Evolutionary conservation across 306 rosid genomes (phyloP).

Genomic region (Gastrolobium villosum): DNA sequence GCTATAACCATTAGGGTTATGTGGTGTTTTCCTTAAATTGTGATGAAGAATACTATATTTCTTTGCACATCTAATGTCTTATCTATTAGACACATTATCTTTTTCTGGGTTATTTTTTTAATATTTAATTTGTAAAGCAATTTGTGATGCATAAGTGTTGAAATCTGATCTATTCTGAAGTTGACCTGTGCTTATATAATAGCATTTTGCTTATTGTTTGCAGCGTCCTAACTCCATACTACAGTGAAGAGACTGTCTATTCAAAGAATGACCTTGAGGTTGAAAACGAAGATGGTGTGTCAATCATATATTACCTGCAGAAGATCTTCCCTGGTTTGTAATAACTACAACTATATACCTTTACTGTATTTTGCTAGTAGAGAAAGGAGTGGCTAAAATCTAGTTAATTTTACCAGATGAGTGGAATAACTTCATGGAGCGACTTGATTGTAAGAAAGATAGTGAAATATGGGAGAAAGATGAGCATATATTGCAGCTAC

Average conservation of each 20-base stretch:
- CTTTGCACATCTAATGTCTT: background rate
- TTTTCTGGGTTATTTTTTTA: background rate
- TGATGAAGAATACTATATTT: slow-evolving; percentile 15
- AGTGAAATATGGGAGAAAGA: slow-evolving; percentile 91
- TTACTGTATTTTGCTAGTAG: slow-evolving; percentile 38
- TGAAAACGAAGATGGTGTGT: slow-evolving; percentile 97
- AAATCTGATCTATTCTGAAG: slow-evolving; percentile 36
- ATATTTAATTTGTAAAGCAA: slow-evolving; percentile 25
- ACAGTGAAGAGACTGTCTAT: slow-evolving; percentile 96
- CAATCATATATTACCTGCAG: slow-evolving; percentile 93
- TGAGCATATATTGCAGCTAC: slow-evolving; percentile 86
- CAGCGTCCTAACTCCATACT: slow-evolving; percentile 98
- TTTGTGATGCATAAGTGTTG: background rate
- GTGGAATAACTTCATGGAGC: slow-evolving; percentile 98
- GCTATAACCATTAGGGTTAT: slow-evolving; percentile 39
- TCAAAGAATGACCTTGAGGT: slow-evolving; percentile 94
- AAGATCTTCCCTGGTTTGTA: slow-evolving; percentile 94
- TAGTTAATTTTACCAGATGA: slow-evolving; percentile 70
- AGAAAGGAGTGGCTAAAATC: slow-evolving; percentile 33
- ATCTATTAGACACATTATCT: slow-evolving; percentile 5
- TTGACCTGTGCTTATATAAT: slow-evolving; percentile 15
- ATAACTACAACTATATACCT: slow-evolving; percentile 36
- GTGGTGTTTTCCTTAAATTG: slow-evolving; percentile 35
- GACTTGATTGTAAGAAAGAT: slow-evolving; percentile 83
- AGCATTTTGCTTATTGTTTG: slow-evolving; percentile 45